Evolutionary conservation across 805 yeast species (phyloP), one percentile per base, ranked within the genome.

Genomic region (Pichia membranifaciens): DNA sequence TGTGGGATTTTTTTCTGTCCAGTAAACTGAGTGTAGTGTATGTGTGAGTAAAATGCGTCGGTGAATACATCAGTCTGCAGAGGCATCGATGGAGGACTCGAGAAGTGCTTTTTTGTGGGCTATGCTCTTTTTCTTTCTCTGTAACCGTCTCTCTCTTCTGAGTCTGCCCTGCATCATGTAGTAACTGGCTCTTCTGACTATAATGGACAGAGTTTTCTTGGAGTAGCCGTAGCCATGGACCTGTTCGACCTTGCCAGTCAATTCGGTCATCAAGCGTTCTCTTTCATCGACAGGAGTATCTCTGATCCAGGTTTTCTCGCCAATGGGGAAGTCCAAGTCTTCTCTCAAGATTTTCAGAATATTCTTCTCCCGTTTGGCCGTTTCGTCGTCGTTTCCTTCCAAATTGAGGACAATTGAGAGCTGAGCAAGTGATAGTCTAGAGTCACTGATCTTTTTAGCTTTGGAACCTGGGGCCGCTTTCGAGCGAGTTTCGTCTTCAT

Each of bases 231-330:
- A 73, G 5, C 72, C 70, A 57, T 75, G 81, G 38, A 70, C 72
- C 2, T 55, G 56, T 29, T 67, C 69, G 6, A 83, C 79, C 47
- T 73, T 68, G 6, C 58, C 56, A 55, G 73, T 68, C 42, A 88
- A 70, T 43, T 71, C 66, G 22, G 70, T 70, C 22, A 85, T 66
- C 38, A 81, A 65, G 5, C 62, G 55, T 10, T 61, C 61, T 37
- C 96, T 71, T 51, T 76, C 75, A 4, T 63, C 66, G 44, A 71
- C 74, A 1, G 76, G 71, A 0, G 93, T 84, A 58, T 84, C 96
- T 52, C 95, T 72, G 38, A 86, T 81, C 96, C 96, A 88, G 0
- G 95, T 85, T 57, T 78, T 78, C 52, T 79, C 75, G 5, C 96
- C 96, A 25, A 88, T 62, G 25, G 82, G 80, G 64, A 86, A 87